Base-by-base conservation (phyloP, 2,329 filamentous ascomycete species). In the Fusarium virguliforme region DNA sequence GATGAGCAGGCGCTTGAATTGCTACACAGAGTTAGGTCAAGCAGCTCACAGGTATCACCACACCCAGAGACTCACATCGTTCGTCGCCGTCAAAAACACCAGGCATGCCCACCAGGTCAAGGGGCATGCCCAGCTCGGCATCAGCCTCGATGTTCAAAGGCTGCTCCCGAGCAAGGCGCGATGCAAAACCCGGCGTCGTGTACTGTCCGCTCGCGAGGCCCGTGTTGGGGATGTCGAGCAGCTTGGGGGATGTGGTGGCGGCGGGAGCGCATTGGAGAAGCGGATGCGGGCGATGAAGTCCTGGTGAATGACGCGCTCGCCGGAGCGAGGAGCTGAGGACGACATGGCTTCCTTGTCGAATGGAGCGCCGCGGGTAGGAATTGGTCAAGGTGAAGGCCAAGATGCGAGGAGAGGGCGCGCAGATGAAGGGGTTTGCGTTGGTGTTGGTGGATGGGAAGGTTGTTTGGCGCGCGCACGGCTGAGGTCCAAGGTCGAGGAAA, bases 221-320 rank as follows among this genome's bases (percentile, higher is more conserved):
- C 62, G 94, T 96, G 77, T 97, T 97, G 10, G 96, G 95, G 67
- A 99, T 97, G 73, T 98, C 94, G 75, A 99, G 92, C 70, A 99
- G 91, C 86, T 99, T 99, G 1, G 96, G 96, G 95, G 94, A 79
- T 95, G 94, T 61, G 95, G 94, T 60, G 96, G 96, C 71, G 96
- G 95, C 71, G 96, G 96, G 15, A 99, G 90, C 75, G 94, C 92
- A 89, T 99, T 99, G 78, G 94, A 94, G 82, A 97, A 99, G 82
- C 96, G 90, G 78, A 98, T 94, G 76, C 95, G 92, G 71, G 95
- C 95, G 79, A 99, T 97, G 83, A 98, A 98, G 83, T 99, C 96
- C 83, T 99, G 96, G 79, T 97, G 94, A 76, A 91, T 86, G 77
- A 89, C 86, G 80, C 89, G 87, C 81, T 89, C 87, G 79, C 86